Evolutionary conservation across 2,329 filamentous ascomycete genomes (phyloP), one percentile per base, ranked within the genome.

Genomic region (Hypoxylon sp.): DNA sequence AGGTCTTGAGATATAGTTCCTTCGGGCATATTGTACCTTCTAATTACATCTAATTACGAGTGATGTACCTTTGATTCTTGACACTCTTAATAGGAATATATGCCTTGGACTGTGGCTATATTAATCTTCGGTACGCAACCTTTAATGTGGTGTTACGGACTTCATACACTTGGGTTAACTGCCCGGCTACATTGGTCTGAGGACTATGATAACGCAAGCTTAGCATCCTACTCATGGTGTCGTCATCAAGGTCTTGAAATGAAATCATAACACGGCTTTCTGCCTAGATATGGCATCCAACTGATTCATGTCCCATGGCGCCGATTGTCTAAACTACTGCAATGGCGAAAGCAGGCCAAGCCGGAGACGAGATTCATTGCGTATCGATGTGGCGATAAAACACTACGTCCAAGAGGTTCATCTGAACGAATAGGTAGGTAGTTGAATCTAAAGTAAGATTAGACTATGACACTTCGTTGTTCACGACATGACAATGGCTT

Each of bases 341-440:
- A n/a, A 60, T 14, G 41, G 45, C 43, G 41, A 46, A 46, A 57
- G 17, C 38, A 17, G 36, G 17, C 30, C 9, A 30, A 43, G n/a
- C 9, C 38, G 38, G 25, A 53, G 14, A 17, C 6, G 23, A 13
- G 23, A 13, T n/a, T 14, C 38, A 32, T 59, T 9, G 17, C 13
- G 14, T 17, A 46, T 46, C 13, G 3, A 51, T n/a, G 53, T 59
- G 63, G 58, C 58, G 14, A 63, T 32, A 21, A 25, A 11, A 34
- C 21, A 17, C 41, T 28, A 17, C 19, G 5, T 32, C 17, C 21
- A 14, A 46, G 41, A 63, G 14, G 43, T 13, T 25, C 34, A 58
- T 51, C 4, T 52, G 13, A n/a, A 11, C 13, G 5, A 5, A 9
- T 30, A 30, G 28, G 23, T 23, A 23, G 23, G 23, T 23, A 23